Conservation (phyloP, 345 rosid genomes). For the Citrus mangshanensis region DNA sequence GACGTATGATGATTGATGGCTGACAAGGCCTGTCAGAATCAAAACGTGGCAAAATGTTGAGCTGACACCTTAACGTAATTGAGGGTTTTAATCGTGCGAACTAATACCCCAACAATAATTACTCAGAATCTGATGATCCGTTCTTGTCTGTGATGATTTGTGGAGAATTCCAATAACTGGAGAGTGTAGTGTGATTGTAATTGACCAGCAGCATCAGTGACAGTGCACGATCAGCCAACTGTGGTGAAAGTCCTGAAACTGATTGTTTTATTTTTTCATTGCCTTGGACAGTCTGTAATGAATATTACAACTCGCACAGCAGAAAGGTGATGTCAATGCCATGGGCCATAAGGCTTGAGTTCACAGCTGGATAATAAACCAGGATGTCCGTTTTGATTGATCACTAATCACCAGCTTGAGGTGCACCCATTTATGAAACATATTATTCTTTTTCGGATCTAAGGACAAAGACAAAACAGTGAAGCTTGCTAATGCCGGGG, state of each 20-base stretch:
- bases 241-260: not conserved
- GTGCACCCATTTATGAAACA: too few relatives aligned
- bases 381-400: too few relatives aligned
- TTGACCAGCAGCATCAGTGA: not conserved
- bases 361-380: too few relatives aligned
- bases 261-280: not conserved
- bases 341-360: not conserved
- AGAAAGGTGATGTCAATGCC: too few relatives aligned
- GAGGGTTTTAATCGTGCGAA: not conserved
- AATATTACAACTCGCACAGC: too few relatives aligned
- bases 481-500: not conserved
- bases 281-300: too few relatives aligned
- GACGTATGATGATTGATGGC: not conserved
- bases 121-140: not conserved
- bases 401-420: too few relatives aligned
- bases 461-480: not conserved
- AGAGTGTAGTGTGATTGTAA: not conserved
- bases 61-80: not conserved
- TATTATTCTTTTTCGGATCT: too few relatives aligned
- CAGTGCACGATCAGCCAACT: not conserved
- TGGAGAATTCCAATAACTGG: not conserved
- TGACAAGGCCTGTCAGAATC: not conserved
- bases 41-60: not conserved
- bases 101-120: not conserved
- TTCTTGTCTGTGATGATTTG: not conserved